Base-by-base conservation (phyloP, 306 rosid genomes). In the Cucurbita moschata region DNA sequence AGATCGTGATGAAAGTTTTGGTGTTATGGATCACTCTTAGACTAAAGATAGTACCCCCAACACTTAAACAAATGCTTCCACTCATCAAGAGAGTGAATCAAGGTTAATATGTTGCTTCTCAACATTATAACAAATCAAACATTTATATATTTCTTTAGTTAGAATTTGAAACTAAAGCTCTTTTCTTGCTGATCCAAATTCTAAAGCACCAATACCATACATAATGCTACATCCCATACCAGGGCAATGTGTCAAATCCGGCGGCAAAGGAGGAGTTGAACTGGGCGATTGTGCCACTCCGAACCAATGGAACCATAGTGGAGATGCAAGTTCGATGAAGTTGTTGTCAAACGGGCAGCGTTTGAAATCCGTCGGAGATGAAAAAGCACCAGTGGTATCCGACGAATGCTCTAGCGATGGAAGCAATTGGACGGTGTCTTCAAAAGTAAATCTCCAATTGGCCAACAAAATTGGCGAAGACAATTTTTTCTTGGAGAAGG, bases 11-110 rank as follows among this genome's bases (percentile, higher is more conserved):
- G 19, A 19, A 19, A 19, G 51, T 1, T 87, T 80, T 71, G 84
- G 76, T 39, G 74, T 85, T 0, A 64, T 87, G 76, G 81, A 79
- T 75, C 7, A 6, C 4, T 30, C 64, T 14, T 85, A 88, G 91
- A 75, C 60, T 53, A 40, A 65, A 1, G 71, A 12, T 12, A 72
- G 79, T 8, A 79, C 81, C 69, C 69, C 83, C 79, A 4, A 37
- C 75, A 21, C 82, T 82, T 54, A 39, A 75, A 0, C 26, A 69
- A 16, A 79, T 76, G 70, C 80, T 87, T 52, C 81, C 83, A 16
- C 87, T 87, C 44, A 26, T 74, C 8, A 77, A 81, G 26, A 77
- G 77, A 38, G 40, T 49, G 0, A 35, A 75, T 59, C 83, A 79
- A 83, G 88, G 88, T 84, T 44, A 1, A 8, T 44, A 10, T 0